These are phyloP conservation scores for Cordia subcordata DNA, from an alignment of 257 asterid species.

Conservation along the genomic window DNA sequence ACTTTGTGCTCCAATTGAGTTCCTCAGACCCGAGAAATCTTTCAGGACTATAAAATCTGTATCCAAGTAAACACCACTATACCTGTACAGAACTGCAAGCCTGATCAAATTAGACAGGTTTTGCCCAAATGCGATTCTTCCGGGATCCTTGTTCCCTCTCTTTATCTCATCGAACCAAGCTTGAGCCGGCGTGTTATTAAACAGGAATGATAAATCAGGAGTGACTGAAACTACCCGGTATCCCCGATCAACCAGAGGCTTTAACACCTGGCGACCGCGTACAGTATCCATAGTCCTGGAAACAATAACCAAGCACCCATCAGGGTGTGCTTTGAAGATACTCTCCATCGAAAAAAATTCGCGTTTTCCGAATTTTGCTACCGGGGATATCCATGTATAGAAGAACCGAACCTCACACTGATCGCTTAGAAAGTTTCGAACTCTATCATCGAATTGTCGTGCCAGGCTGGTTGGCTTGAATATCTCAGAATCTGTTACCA, in stretches of 20 bases:
- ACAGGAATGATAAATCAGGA: conserved; percentile 34
- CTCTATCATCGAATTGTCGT: conserved; percentile 8
- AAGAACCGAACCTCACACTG: conserved; percentile 20
- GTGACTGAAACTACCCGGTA: conserved; percentile 31
- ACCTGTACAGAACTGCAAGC: conserved; percentile 52
- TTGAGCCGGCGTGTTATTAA: conserved; percentile 47
- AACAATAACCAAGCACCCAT: conserved; percentile 45
- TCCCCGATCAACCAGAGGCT: conserved; percentile 42
- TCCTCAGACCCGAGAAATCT: conserved; percentile 46
- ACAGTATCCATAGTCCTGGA: conserved; percentile 53
- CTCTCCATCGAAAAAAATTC: conserved; percentile 47
- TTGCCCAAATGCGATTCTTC: conserved; percentile 53
- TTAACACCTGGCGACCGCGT: conserved; percentile 25
- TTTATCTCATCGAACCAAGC: conserved; percentile 47
- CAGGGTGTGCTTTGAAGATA: conserved; percentile 47
- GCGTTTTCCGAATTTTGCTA: conserved; percentile 27
- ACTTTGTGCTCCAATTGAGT: conserved; percentile 64
- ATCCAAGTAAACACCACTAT: conserved; percentile 68
- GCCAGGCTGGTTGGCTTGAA: conserved; percentile 8
- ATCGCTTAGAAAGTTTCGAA: conserved; percentile 2
- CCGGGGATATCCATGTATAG: conserved; percentile 28
- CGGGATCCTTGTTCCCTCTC: conserved; percentile 43
- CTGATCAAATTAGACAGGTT: conserved; percentile 64
- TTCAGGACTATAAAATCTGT: conserved; percentile 56
- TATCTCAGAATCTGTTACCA: conserved; percentile 5